Base-by-base conservation (phyloP, 441 rosid species). In the Mallotus japonicus region DNA sequence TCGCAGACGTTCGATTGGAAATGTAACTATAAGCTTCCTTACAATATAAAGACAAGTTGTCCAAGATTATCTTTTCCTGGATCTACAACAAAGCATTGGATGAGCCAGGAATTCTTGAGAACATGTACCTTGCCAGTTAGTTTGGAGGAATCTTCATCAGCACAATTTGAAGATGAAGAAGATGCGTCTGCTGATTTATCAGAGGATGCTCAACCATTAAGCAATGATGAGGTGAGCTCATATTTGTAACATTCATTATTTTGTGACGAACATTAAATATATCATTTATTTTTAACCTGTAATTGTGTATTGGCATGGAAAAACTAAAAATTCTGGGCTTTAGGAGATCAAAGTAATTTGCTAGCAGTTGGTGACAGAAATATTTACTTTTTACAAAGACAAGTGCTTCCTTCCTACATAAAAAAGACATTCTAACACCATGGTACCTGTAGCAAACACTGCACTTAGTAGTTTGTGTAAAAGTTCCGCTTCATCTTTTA, bases 161-260 rank as follows among this genome's bases (percentile, higher is more conserved):
- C 61, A 32, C 70, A 71, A 63, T 68, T 83, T 5, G 88, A 76
- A 70, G 80, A 86, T 46, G 84, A 76, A 62, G 88, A 79, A 63
- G 42, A 62, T 65, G 69, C 74, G 62, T 75, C 83, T 8, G 73
- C 77, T 63, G 87, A 82, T 77, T 82, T 88, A 57, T 67, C 82
- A 6, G 77, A 81, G 24, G 81, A 84, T 71, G 66, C 84, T 67
- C 81, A 82, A 72, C 90, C 91, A 54, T 71, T 90, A 75, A 77
- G 75, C 72, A 85, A 83, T 67, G 90, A 85, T 0, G 90, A 92
- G 87, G 97, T 89, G 70, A 79, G 67, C 67, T 70, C 73, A 20
- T 58, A 19, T 71, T 66, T 60, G 16, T 34, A 17, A 42, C 37
- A n/a, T 67, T 53, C 62, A 14, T 44, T 68, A 42, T 64, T 70